These are phyloP conservation scores for Tetrapisispora namnaoensis DNA, from an alignment of 805 yeast genomes.

Conservation along the genomic window DNA sequence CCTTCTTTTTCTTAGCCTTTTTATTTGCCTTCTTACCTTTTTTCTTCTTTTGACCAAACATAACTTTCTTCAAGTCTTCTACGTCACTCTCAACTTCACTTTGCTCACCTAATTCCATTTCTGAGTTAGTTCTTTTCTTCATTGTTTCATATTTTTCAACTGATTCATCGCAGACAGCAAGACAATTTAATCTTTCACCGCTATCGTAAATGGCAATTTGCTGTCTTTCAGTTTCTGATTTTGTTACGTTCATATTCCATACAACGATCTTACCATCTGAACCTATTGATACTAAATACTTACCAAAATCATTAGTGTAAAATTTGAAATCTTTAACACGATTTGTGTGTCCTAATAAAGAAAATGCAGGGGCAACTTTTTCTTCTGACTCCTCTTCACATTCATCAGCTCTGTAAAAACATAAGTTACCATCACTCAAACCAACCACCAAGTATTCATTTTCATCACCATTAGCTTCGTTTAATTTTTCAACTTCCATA, in stretches of 20 bases:
- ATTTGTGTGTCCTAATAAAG: conserved; percentile 69
- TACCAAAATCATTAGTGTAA: conserved; percentile 34
- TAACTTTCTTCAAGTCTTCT: conserved; percentile 49
- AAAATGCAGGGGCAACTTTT: conserved; percentile 41
- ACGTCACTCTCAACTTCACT: conserved; percentile 73
- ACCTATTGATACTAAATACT: conserved; percentile 66
- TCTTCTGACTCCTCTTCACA: conserved; percentile 9
- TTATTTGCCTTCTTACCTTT: conserved; percentile 35
- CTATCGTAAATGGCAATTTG: conserved; percentile 86
- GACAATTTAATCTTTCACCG: conserved; percentile 86
- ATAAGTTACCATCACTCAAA: conserved; percentile 59
- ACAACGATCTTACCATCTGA: conserved; percentile 91
- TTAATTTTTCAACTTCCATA: conserved; percentile 37
- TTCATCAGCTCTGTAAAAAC: conserved; percentile 39
- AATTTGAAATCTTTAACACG: conserved; percentile 74
- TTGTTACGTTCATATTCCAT: conserved; percentile 51
- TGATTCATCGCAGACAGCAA: conserved; percentile 62
- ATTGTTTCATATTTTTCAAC: conserved; percentile 65
- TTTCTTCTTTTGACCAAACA: conserved; percentile 40
- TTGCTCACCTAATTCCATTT: conserved; percentile 48
- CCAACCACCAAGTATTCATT: conserved; percentile 56
- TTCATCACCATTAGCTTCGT: conserved; percentile 30
- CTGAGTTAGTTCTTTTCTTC: conserved; percentile 49
- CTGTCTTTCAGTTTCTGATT: conserved; percentile 34
- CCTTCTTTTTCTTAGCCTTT: conserved; percentile 34